Base-by-base conservation (phyloP, 306 rosid genomes). In the Citrullus amarus region DNA sequence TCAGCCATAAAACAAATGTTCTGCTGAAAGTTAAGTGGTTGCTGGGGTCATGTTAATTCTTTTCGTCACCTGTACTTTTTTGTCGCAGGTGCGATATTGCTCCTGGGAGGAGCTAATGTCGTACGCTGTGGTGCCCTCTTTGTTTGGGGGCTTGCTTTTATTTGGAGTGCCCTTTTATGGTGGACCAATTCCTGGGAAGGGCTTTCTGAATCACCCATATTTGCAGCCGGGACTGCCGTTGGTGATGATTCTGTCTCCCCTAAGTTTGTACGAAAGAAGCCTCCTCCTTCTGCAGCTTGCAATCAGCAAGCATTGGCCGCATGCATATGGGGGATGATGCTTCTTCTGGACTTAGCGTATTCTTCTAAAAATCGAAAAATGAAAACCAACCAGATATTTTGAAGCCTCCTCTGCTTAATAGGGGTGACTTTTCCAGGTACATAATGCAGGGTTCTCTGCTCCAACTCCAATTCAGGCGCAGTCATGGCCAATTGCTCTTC, bases 1-100 rank as follows among this genome's bases (percentile, higher is more conserved):
- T 70, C 75, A 83, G 84, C 86, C 59, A 73, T 82, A 85, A 80
- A 81, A 82, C 57, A 70, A 74, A 85, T 87, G 83, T 85, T 67
- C 82, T 87, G 83, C 82, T 84, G 85, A 86, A 89, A 83, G 82
- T 84, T 84, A 79, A 89, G 80, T 86, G 91, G 86, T 92, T 92
- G 87, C 93, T 88, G 89, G 92, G 88, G 97, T 92, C 93, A 86
- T 85, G 88, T 89, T 86, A 80, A 82, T 89, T 82, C 68, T 82
- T 86, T 83, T 87, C 88, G 93, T 89, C 88, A 89, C 91, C 86
- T 91, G 87, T 85, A 93, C 86, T 88, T 92, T 95, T 89, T 92
- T 89, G 96, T 92, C 97, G 93, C 93, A 96, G 99, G 97, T 96
- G 99, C 98, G 99, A 96, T 96, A 92, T 96, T 84, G 99, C 98